Evolutionary conservation across 2,329 filamentous ascomycete genomes (phyloP).

Genomic region (Purpureocillium lavendulum): DNA sequence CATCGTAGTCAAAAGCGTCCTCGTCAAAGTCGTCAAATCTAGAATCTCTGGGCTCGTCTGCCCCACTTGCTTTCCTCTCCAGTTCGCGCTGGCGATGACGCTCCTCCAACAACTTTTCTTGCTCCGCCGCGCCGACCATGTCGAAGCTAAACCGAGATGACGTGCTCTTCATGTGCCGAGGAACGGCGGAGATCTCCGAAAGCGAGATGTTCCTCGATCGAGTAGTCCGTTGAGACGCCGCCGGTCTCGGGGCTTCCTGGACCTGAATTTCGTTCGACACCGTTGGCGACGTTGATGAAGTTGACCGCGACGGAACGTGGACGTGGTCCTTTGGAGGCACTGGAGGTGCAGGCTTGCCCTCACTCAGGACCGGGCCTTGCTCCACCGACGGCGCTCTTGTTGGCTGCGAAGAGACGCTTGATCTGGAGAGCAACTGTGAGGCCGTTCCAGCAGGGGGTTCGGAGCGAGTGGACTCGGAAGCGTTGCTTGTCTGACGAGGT

Average conservation of each 20-base stretch:
- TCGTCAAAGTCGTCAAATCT: slow-evolving; percentile 56
- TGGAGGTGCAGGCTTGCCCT: slow-evolving; percentile 18
- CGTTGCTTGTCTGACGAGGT: slow-evolving; percentile 18
- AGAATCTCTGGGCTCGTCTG: slow-evolving; percentile 36
- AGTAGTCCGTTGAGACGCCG: slow-evolving; percentile 19
- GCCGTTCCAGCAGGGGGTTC: slow-evolving; percentile 13
- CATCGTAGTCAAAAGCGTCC: slow-evolving; percentile 51
- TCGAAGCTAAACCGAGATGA: slow-evolving; percentile 78
- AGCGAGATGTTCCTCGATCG: slow-evolving; percentile 46
- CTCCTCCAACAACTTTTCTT: slow-evolving; percentile 64
- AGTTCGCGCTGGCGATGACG: slow-evolving; percentile 59
- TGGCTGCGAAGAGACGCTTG: slow-evolving; percentile 16
- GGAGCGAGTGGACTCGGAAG: slow-evolving; percentile 18
- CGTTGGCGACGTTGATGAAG: slow-evolving; percentile 12
- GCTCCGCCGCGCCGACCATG: slow-evolving; percentile 61
- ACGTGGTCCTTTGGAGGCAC: slow-evolving; percentile 30
- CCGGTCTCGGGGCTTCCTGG: slow-evolving; percentile 10
- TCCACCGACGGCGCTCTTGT: slow-evolving; percentile 8
- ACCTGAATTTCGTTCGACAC: slow-evolving; percentile 9
- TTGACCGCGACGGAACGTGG: slow-evolving; percentile 9
- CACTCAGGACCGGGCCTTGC: slow-evolving; percentile 3
- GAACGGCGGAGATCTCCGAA: slow-evolving; percentile 42
- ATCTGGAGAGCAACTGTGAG: slow-evolving; percentile 16
- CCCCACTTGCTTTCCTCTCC: slow-evolving; percentile 42
- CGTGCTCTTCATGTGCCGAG: slow-evolving; percentile 64